phyloP scores from a whole-genome alignment of 805 yeast species.

The Grigorovia humatica region DNA sequence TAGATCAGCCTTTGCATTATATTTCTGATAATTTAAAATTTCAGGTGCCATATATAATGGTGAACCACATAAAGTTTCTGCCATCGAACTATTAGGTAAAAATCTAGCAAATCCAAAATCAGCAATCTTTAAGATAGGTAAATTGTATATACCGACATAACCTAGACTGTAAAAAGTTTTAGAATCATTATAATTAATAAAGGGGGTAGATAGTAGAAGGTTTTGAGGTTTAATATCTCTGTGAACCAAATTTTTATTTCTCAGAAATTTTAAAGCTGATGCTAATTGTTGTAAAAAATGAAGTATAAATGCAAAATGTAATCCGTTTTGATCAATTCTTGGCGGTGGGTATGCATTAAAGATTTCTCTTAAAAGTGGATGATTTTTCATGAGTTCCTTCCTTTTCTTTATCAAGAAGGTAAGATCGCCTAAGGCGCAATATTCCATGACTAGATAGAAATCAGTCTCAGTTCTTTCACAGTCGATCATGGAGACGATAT shows the following conservation, averaged over 20 bases:
- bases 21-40: constrained; percentile 84
- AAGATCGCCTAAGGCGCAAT: constrained; percentile 90
- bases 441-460: constrained; percentile 90
- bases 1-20: constrained; percentile 92
- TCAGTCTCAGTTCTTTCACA: constrained; percentile 68
- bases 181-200: constrained; percentile 38
- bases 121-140: constrained; percentile 87
- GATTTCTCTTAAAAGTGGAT: constrained; percentile 69
- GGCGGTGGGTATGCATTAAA: constrained; percentile 80
- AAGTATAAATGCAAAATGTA: constrained; percentile 65
- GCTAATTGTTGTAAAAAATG: constrained; percentile 84
- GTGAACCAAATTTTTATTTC: constrained; percentile 80
- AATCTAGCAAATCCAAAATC: constrained; percentile 97
- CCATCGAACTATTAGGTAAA: constrained; percentile 85
- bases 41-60: constrained; percentile 99
- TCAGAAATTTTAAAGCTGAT: constrained; percentile 70
- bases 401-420: constrained; percentile 76
- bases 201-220: constrained; percentile 63
- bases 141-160: constrained; percentile 73
- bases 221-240: constrained; percentile 91
- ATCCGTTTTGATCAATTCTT: constrained; percentile 56
- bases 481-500: constrained; percentile 78
- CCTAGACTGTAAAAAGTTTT: constrained; percentile 46
- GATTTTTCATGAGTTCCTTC: constrained; percentile 56
- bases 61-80: constrained; percentile 95